Base-by-base conservation (phyloP, 2,329 filamentous ascomycete species). In the Fusarium sarcochroum region DNA sequence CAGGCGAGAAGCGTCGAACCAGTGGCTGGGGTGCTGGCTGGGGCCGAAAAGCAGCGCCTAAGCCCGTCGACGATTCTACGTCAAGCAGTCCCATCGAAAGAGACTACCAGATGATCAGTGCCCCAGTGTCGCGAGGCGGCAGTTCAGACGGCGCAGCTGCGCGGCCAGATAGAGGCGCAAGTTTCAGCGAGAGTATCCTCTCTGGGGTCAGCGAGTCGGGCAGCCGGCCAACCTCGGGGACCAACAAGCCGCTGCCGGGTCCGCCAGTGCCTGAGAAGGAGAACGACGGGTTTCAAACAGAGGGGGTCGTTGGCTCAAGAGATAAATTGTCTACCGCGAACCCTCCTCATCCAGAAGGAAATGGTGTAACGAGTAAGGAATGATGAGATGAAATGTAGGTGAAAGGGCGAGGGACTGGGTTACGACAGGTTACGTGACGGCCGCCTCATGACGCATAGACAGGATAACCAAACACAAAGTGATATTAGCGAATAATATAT, bases 1-100 rank as follows among this genome's bases (percentile, higher is more conserved):
- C 90, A 3, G 90, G 90, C 49, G 92, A 96, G 81, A 95, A 94
- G 81, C 85, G 90, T 66, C 92, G 90, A 74, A 76, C 76, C 5
- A 81, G 78, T n/a, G 84, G 79, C 46, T 81, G 83, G 75, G 84
- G 77, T 23, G 77, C 74, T 23, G 78, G 78, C 45, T 82, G 81
- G 77, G 80, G 80, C 48, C 58, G 80, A 38, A 78, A 76, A 69
- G 75, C 77, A 58, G 71, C 58, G 14, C 32, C 58, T 34, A 78
- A 76, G 17, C 74, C 77, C 10, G 63, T 75, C 20, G 49, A 59
- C 23, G 79, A 78, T 27, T 75, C 78, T 6, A 73, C 73, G 3
- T 77, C 81, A 7, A 75, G 76, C 15, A 77, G 77, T 41, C 78
- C 80, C 25, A 80, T 82, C 25, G 75, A 79, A 8, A 80, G 70